Base-by-base conservation (phyloP, 352 stramenopile genomes). In the Phytophthora sp. region DNA sequence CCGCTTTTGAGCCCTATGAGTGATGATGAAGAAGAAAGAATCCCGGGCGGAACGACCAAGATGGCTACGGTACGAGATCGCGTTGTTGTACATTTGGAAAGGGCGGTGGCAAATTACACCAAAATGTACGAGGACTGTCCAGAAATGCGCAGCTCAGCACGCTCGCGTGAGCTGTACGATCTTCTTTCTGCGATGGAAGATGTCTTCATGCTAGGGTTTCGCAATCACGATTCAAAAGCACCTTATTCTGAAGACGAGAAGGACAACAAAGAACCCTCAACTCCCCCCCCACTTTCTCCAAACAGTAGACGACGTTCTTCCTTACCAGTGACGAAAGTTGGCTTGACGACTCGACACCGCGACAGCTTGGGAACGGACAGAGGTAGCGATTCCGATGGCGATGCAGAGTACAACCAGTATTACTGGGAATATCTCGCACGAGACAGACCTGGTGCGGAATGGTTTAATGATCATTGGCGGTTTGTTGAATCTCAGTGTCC, bases 351-450 rank as follows among this genome's bases (percentile, higher is more conserved):
- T 52, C 57, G 38, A 23, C 35, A 30, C 52, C 59, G 59, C 21
- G 65, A 74, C 26, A 77, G 69, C 30, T 38, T 69, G 15, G 42
- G 39, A 23, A 69, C 49, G 16, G 57, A 71, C n/a, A 46, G 46
- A 44, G 52, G 47, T 24, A 67, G 51, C 47, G 55, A 70, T 30
- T 70, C 51, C 3, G 67, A 78, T 50, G 57, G 27, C 35, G 45
- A 68, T 44, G 13, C 11, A n/a, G 51, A 70, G n/a, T 61, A 78
- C 35, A 46, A 54, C 6, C 73, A 87, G 38, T 79, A 80, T 57
- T 91, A 92, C 66, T 94, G 86, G 86, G 76, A 77, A 33, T 91
- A 84, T 69, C 67, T 94, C 27, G 80, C 84, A 2, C 69, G 77
- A 38, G 77, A 89, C 15, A 75, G 86, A 33, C 68, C 71, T 18